Base-by-base conservation (phyloP, 257 asterid genomes). In the Solanum boliviense region DNA sequence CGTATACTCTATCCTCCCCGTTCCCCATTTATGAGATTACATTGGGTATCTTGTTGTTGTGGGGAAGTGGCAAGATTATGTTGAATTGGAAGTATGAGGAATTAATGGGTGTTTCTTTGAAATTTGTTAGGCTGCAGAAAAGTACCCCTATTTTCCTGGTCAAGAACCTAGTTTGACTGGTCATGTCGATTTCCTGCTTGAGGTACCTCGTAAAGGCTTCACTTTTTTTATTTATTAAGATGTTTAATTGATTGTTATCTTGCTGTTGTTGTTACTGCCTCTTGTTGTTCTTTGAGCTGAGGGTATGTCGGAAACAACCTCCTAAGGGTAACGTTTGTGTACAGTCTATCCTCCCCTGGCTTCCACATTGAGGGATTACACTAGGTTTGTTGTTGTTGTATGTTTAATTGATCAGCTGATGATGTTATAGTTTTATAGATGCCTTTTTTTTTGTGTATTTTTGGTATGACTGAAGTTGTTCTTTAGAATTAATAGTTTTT, bases 131-230 rank as follows among this genome's bases (percentile, higher is more conserved):
- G 97, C 98, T 92, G 94, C 92, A 9, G 94, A 91, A 32, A 95
- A 93, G 86, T 93, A 92, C 88, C 99, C 97, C 2, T 95, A 94
- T 89, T 96, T 93, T 90, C 98, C 97, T 39, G 98, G 98, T 23
- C 98, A 94, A 91, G 98, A 94, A 91, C 98, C 99, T 41, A 91
- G 92, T 46, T 88, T 96, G 85, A 89, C 95, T 9, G 98, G 97
- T 84, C 94, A 95, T 90, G 95, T 90, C 60, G 97, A 93, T 16
- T 93, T 89, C 89, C 89, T 96, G 93, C 94, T 96, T 76, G 88
- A 94, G 99, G 99, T 93, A 88, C 87, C 83, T 78, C 52, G 44
- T 72, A 74, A 73, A 35, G 48, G 7, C 65, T 29, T 81, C 27
- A 27, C 67, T 13, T 27, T 44, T 67, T 81, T 44, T 44, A 52